Conservation (phyloP, 2,329 filamentous ascomycete genomes). For the Pezicula neosporulosa region DNA sequence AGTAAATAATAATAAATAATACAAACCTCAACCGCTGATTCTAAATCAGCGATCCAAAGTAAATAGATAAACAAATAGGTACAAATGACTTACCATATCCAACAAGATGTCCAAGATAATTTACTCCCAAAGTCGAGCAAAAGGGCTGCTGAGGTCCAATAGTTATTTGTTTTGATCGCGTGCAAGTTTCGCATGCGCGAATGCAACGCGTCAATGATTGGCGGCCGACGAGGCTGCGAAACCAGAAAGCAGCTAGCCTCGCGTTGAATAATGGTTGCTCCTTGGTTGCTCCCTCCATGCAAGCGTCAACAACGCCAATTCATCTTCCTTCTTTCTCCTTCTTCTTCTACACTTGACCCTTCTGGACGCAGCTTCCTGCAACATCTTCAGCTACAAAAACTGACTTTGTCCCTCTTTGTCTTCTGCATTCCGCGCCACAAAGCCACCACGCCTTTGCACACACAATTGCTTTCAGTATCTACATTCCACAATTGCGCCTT, state of each 20-base stretch:
- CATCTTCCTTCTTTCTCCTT: too few species aligned
- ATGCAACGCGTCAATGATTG: slow-evolving; percentile 20
- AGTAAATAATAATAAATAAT: too few species aligned
- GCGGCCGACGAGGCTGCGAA: neutral
- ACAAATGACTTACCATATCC: slow-evolving; percentile 21
- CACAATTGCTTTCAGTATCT: slow-evolving; percentile 1
- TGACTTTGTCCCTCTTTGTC: too few species aligned
- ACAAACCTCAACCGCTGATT: too few species aligned
- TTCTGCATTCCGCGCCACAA: too few species aligned
- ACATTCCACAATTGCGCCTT: slow-evolving; percentile 6
- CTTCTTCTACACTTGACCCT: neutral
- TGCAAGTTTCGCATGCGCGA: slow-evolving; percentile 19
- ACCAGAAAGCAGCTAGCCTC: neutral
- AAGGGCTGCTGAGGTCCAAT: slow-evolving; percentile 16
- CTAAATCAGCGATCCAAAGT: too few species aligned
- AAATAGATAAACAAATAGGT: neutral
- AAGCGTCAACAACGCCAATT: neutral
- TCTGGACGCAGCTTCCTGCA: neutral
- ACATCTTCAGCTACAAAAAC: neutral
- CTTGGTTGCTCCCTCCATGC: neutral
- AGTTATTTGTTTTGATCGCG: slow-evolving; percentile 20
- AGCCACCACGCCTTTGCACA: too few species aligned
- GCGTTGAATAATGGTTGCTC: neutral
- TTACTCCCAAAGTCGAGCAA: neutral
- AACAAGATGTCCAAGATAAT: slow-evolving; percentile 3